These are phyloP conservation scores for Saccharomyces uvarum DNA, from an alignment of 1,139 yeast genomes.

Conservation along the genomic window DNA sequence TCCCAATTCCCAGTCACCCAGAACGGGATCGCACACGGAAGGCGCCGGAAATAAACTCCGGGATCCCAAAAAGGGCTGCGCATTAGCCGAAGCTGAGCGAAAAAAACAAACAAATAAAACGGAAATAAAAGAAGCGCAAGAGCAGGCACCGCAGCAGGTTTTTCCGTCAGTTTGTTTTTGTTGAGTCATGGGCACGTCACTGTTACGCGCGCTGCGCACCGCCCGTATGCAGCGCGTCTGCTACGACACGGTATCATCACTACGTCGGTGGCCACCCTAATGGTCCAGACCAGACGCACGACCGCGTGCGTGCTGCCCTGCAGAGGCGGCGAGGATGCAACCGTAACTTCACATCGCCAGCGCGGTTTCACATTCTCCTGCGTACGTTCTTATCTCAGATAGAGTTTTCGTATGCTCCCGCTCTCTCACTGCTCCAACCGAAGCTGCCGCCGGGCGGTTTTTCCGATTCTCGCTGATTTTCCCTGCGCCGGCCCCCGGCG, in stretches of 20 bases:
- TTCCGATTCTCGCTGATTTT: background rate
- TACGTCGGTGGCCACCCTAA: background rate
- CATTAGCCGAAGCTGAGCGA: background rate
- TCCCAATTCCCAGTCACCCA: background rate
- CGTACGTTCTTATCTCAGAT: background rate
- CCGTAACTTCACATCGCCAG: background rate
- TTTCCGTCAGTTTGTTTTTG: background rate
- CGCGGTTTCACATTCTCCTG: background rate
- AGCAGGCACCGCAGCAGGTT: background rate
- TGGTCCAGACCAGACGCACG: background rate
- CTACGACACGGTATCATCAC: background rate
- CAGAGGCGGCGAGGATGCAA: background rate
- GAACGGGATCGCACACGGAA: background rate
- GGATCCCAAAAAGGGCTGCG: background rate
- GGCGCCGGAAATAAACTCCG: background rate
- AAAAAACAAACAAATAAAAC: background rate
- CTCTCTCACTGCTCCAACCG: background rate
- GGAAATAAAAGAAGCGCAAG: background rate
- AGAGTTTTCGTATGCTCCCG: background rate
- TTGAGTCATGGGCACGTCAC: constrained; percentile 1
- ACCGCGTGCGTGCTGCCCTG: background rate
- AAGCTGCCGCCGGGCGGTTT: background rate
- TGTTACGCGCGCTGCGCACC: background rate
- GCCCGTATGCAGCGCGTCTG: background rate
- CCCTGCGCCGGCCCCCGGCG: background rate